Evolutionary conservation across 495 filamentous ascomycete genomes (phyloP).

Genomic region (Hypoxylon perforatum): DNA sequence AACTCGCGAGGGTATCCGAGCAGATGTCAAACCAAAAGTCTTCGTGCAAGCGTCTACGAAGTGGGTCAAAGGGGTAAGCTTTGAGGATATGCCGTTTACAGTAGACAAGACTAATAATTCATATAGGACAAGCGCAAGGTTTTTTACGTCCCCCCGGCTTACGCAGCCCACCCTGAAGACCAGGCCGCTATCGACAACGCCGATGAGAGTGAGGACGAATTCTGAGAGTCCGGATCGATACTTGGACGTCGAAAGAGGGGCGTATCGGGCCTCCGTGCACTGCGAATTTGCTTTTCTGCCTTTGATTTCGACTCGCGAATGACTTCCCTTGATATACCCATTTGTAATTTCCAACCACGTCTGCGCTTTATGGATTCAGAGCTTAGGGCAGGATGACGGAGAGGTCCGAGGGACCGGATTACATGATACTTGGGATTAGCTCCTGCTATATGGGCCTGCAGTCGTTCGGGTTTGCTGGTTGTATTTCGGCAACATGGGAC

Average conservation of each 20-base stretch:
- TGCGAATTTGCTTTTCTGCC: neutral
- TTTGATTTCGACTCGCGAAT: too few species aligned
- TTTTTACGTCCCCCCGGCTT: conserved; percentile 8
- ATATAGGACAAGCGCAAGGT: conserved; percentile 25
- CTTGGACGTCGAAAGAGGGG: neutral
- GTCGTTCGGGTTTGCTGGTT: neutral
- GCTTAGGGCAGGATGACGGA: neutral
- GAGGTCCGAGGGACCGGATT: neutral
- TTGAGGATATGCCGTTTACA: neutral
- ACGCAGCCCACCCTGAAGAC: neutral
- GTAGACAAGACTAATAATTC: conserved; percentile 5
- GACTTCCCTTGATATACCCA: neutral
- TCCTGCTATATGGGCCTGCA: neutral
- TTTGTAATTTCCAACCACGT: neutral
- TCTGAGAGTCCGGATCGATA: neutral
- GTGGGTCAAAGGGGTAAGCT: conserved; percentile 21
- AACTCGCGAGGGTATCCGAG: too few species aligned
- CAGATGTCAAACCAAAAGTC: too few species aligned
- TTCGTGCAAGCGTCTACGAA: neutral
- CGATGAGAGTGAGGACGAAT: neutral
- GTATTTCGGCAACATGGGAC: neutral
- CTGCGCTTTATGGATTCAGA: neutral
- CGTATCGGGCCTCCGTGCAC: neutral
- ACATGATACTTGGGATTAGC: neutral
- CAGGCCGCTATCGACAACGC: neutral